Evolutionary conservation across 1,284 basidiomycete genomes (phyloP), one percentile per base, ranked within the genome.

Genomic region (Mycosarcoma mackinlayi): DNA sequence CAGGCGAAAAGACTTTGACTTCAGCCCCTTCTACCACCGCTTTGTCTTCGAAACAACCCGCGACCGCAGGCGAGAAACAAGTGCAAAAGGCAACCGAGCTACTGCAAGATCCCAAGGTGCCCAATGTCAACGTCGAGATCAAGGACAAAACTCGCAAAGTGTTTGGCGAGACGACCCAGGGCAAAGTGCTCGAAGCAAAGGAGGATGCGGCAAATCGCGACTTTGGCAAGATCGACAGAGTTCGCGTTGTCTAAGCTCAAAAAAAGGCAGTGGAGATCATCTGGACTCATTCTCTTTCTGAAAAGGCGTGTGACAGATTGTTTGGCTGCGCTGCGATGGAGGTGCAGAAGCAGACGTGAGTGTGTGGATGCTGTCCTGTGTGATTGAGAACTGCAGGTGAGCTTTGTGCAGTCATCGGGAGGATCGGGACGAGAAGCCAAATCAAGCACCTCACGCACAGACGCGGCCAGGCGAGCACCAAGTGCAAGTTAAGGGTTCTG

Each of bases 201-300:
- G 59, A 66, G 37, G 52, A 66, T 49, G 68, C 63, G 6, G 63
- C 49, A 30, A 55, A 66, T 30, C 51, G 68, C 11, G 55, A 58
- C 9, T 72, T 59, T 52, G 55, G 25, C 21, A 63, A 59, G 63
- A 59, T 66, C 40, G 68, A 72, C 59, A 59, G 49, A 47, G 31
- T 38, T 21, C 53, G 68, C 16, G 68, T 72, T 21, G 68, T 72
- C 0, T 72, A 31, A 63, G 23, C 8, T 3, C 11, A n/a, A 7
- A n/a, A n/a, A n/a, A n/a, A n/a, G n/a, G n/a, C n/a, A n/a, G n/a
- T n/a, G n/a, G n/a, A n/a, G n/a, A n/a, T n/a, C n/a, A n/a, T n/a
- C n/a, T n/a, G n/a, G n/a, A n/a, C n/a, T n/a, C n/a, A n/a, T n/a
- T n/a, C n/a, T n/a, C n/a, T n/a, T n/a, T n/a, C n/a, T n/a, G n/a